Percentiles rank a stretch among this genome's conserved stretches.
Evolutionary conservation across 352 stramenopile genomes (phyloP).

Genomic region (Phytophthora chlamydospora): DNA sequence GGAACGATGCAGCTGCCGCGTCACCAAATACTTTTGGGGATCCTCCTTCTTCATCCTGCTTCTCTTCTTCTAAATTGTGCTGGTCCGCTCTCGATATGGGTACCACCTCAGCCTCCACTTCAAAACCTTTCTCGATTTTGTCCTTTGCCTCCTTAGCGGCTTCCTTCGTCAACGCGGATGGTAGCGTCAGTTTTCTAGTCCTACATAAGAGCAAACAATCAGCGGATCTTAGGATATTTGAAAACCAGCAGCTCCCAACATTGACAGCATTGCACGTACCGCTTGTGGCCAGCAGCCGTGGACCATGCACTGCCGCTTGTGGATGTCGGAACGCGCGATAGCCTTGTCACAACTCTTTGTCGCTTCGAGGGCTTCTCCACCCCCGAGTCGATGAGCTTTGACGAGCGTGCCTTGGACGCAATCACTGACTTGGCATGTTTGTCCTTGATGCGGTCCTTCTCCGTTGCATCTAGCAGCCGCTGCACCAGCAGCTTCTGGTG

Average conservation of each 20-base stretch:
- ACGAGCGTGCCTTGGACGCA: conserved; percentile 70
- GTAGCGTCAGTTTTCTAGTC: conserved; percentile 29
- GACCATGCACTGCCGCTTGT: conserved; percentile 24
- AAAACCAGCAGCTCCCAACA: not conserved
- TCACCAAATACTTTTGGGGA: conserved; percentile 1
- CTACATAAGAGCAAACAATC: conserved; percentile 9
- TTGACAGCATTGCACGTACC: conserved; percentile 19
- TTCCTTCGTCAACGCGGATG: conserved; percentile 45
- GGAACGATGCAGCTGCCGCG: conserved; percentile 19
- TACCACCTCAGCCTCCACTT: conserved; percentile 15
- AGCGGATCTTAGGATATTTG: not conserved
- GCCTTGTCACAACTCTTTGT: conserved; percentile 22
- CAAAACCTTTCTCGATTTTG: conserved; percentile 47
- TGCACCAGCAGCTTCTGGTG: conserved; percentile 86
- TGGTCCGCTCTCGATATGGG: not conserved
- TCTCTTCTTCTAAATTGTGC: conserved; percentile 1
- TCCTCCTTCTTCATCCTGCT: not conserved
- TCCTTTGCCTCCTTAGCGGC: conserved; percentile 39
- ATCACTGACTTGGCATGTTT: conserved; percentile 75
- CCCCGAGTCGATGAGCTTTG: conserved; percentile 59
- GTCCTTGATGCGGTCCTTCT: conserved; percentile 87
- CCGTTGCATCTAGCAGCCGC: conserved; percentile 70
- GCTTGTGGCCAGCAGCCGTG: conserved; percentile 21
- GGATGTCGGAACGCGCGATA: conserved; percentile 14
- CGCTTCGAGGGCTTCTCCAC: conserved; percentile 24